Evolutionary conservation across 495 filamentous ascomycete species (phyloP).

Genomic region (Lasiosphaeris hirsuta): DNA sequence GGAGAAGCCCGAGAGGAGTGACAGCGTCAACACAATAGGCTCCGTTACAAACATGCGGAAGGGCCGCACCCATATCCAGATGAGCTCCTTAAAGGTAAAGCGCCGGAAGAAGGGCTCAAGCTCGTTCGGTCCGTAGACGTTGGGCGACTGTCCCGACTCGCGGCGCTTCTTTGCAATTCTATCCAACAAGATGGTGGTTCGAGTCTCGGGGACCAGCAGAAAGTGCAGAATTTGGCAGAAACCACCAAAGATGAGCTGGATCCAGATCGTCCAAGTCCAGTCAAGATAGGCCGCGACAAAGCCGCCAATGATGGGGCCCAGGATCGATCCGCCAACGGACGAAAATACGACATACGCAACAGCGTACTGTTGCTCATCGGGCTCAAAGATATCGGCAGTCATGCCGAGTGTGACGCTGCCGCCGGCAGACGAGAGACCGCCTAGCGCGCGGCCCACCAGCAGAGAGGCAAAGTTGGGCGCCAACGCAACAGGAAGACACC

Average conservation of each 20-base stretch:
- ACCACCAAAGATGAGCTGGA: slow-evolving; percentile 72
- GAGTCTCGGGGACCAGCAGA: slow-evolving; percentile 65
- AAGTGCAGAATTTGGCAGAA: slow-evolving; percentile 63
- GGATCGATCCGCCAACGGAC: slow-evolving; percentile 69
- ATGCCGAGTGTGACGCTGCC: slow-evolving; percentile 80
- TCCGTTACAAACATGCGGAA: slow-evolving; percentile 78
- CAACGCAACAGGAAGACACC: slow-evolving; percentile 67
- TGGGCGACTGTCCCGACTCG: slow-evolving; percentile 48
- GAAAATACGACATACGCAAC: slow-evolving; percentile 74
- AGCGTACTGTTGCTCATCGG: slow-evolving; percentile 69
- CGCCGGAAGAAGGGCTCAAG: slow-evolving; percentile 48
- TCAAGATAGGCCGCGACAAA: slow-evolving; percentile 61
- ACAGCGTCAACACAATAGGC: slow-evolving; percentile 69
- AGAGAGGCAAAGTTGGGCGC: slow-evolving; percentile 67
- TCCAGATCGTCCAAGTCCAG: slow-evolving; percentile 82
- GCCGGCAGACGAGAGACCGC: slow-evolving; percentile 69
- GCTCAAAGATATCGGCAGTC: slow-evolving; percentile 76
- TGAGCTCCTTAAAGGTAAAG: slow-evolving; percentile 53
- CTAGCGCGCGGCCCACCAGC: slow-evolving; percentile 62
- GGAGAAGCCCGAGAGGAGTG: slow-evolving; percentile 69
- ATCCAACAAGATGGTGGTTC: slow-evolving; percentile 64
- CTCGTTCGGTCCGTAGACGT: slow-evolving; percentile 64
- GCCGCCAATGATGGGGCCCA: slow-evolving; percentile 78
- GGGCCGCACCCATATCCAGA: slow-evolving; percentile 63
- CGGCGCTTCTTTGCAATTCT: slow-evolving; percentile 62